A percentile compares a stretch with the other conserved stretches of the same genome.
Conservation (phyloP, 345 rosid species). For the Camelina neglecta region DNA sequence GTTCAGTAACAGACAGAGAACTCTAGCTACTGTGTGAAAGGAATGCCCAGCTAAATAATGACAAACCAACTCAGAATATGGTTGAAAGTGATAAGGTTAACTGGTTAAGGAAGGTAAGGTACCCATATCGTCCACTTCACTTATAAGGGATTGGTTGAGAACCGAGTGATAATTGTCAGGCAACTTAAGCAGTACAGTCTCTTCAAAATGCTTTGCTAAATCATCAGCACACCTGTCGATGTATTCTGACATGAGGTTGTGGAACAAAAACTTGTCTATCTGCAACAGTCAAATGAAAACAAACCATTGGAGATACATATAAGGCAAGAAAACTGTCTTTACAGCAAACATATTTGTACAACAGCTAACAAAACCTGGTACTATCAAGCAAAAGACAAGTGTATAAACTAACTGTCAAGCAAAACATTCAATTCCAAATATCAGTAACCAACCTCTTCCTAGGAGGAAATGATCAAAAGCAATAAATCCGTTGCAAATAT, state of each 20-base stretch:
- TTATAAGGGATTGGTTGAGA: conserved; percentile 76
- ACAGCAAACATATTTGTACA: no score
- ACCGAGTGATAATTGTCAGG: conserved; percentile 77
- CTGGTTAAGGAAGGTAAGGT: conserved; percentile 7
- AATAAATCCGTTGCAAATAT: no score
- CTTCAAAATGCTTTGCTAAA: conserved; percentile 68
- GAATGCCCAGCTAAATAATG: not conserved
- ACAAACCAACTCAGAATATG: not conserved
- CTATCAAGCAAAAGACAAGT: no score
- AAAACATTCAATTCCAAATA: no score
- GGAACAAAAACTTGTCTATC: conserved; percentile 85
- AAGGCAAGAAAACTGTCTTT: no score
- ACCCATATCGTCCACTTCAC: conserved; percentile 93
- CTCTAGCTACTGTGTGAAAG: not conserved
- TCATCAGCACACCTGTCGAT: conserved; percentile 58
- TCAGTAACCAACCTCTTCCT: no score
- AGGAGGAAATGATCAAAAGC: no score
- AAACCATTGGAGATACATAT: not conserved
- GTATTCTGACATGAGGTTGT: conserved; percentile 57
- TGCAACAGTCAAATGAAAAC: conserved; percentile 36
- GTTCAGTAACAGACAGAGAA: not conserved
- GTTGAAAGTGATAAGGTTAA: not conserved
- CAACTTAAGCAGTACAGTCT: conserved; percentile 69
- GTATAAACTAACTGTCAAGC: no score
- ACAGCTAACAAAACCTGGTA: no score